Evolutionary conservation across 345 rosid species (phyloP).

Genomic region (Eucalyptus marginata): DNA sequence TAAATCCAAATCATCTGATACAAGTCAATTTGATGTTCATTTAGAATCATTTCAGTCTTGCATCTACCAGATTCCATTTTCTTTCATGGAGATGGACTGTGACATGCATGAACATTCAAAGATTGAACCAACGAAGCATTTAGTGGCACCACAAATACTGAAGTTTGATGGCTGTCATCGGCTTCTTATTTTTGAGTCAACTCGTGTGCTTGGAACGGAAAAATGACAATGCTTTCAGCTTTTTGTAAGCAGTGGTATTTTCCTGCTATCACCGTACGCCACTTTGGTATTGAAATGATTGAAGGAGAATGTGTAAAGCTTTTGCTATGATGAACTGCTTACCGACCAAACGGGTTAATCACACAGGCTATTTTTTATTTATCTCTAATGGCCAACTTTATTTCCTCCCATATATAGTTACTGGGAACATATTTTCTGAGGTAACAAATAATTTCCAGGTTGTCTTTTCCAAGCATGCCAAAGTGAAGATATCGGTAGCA

Average conservation of each 20-base stretch:
- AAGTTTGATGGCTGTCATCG: neutral
- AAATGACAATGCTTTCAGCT: neutral
- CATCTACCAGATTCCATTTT: neutral
- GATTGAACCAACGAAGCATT: neutral
- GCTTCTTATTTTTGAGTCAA: neutral
- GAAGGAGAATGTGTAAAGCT: neutral
- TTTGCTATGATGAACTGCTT: neutral
- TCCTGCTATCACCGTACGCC: neutral
- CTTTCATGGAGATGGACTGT: neutral
- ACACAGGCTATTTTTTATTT: no score
- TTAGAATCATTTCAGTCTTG: neutral
- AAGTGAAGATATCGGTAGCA: conserved; percentile 64
- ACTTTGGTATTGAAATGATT: no score
- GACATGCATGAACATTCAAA: neutral
- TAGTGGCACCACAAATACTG: neutral
- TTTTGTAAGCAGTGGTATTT: neutral
- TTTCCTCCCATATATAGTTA: no score
- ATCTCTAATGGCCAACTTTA: no score
- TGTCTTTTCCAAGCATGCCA: conserved; percentile 71
- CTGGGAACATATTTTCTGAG: neutral
- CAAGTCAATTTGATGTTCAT: neutral
- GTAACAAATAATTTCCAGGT: conserved; percentile 18
- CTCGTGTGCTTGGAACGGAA: neutral
- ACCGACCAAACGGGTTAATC: no score
- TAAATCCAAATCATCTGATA: neutral